A percentile compares a stretch with the other conserved stretches of the same genome.
Evolutionary conservation across 805 yeast genomes (phyloP).

Genomic region (Allodekkera sacchari): DNA sequence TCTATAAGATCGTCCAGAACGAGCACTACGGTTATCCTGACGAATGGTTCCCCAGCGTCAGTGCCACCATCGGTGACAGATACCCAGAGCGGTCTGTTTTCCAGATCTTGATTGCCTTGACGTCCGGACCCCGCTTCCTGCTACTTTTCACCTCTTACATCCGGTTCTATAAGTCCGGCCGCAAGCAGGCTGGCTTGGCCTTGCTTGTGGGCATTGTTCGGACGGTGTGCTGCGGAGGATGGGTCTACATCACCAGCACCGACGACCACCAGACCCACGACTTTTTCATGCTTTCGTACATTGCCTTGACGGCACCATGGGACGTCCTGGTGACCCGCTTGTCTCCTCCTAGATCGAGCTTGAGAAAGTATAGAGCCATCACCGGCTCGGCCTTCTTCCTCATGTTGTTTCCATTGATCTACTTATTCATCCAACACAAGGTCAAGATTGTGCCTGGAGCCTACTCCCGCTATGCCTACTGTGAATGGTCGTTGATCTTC

Average conservation of each 20-base stretch:
- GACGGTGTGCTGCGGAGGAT: slow-evolving; percentile 95
- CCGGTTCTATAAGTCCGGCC: slow-evolving; percentile 30
- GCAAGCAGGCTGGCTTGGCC: slow-evolving; percentile 32
- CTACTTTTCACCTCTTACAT: slow-evolving; percentile 46
- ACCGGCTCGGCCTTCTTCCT: slow-evolving; percentile 60
- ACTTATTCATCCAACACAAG: slow-evolving; percentile 88
- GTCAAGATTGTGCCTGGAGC: slow-evolving; percentile 88
- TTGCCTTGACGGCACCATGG: slow-evolving; percentile 90
- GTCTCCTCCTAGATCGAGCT: slow-evolving; percentile 36
- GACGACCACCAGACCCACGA: slow-evolving; percentile 97
- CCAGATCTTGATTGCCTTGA: slow-evolving; percentile 84
- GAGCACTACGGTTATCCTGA: slow-evolving; percentile 88
- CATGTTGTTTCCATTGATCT: slow-evolving; percentile 73
- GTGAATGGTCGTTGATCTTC: slow-evolving; percentile 86
- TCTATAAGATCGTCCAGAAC: slow-evolving; percentile 79
- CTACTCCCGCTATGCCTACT: slow-evolving; percentile 86
- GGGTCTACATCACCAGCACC: slow-evolving; percentile 96
- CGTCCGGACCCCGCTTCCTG: slow-evolving; percentile 87
- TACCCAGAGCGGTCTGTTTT: slow-evolving; percentile 93
- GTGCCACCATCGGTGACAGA: slow-evolving; percentile 94
- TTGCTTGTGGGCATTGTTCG: slow-evolving; percentile 69
- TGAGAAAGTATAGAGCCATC: slow-evolving; percentile 41
- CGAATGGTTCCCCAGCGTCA: slow-evolving; percentile 97
- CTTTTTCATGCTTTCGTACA: slow-evolving; percentile 87
- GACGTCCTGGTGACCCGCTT: slow-evolving; percentile 50